phyloP scores from a whole-genome alignment of 805 yeast genomes.

The Cyberlindnera galapagoensis region DNA sequence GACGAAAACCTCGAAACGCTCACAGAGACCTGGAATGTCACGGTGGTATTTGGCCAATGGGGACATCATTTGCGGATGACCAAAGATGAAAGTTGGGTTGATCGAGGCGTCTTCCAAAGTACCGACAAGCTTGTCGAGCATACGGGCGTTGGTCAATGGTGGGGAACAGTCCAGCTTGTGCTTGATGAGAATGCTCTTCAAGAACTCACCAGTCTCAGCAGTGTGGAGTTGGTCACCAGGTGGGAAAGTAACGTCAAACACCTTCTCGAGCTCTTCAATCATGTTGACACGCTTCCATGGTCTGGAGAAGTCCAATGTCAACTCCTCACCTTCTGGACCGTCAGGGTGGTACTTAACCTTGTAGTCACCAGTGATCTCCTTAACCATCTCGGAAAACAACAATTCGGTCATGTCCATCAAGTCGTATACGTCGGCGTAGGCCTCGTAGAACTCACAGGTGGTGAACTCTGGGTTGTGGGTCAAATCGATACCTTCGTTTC shows the following conservation, averaged over 20 bases:
- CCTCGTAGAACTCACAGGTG: slow-evolving; percentile 97
- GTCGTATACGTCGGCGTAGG: slow-evolving; percentile 95
- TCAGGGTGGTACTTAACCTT: slow-evolving; percentile 86
- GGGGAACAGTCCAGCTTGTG: slow-evolving; percentile 83
- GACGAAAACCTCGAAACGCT: slow-evolving; percentile 96
- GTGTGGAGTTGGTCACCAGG: slow-evolving; percentile 94
- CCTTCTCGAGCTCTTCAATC: slow-evolving; percentile 93
- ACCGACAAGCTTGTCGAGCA: slow-evolving; percentile 97
- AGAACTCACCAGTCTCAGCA: slow-evolving; percentile 85
- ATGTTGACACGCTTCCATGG: slow-evolving; percentile 99
- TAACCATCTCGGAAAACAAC: slow-evolving; percentile 95
- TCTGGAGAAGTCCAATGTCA: slow-evolving; percentile 81
- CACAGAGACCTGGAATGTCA: slow-evolving; percentile 89
- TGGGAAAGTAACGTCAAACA: slow-evolving; percentile 84
- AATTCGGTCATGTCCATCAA: slow-evolving; percentile 89
- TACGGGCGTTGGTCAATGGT: slow-evolving; percentile 94
- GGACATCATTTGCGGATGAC: slow-evolving; percentile 99
- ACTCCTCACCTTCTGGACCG: slow-evolving; percentile 77
- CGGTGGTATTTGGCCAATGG: slow-evolving; percentile 97
- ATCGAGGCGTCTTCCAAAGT: slow-evolving; percentile 91
- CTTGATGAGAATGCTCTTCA: slow-evolving; percentile 71
- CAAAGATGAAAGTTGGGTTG: slow-evolving; percentile 96
- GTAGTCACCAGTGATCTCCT: slow-evolving; percentile 87
- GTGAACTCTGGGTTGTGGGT: slow-evolving; percentile 99
- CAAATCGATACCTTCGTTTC: slow-evolving; percentile 98